These are phyloP conservation scores for Aspergillus sp. DNA, from an alignment of 2,329 filamentous ascomycete genomes.

Conservation along the genomic window DNA sequence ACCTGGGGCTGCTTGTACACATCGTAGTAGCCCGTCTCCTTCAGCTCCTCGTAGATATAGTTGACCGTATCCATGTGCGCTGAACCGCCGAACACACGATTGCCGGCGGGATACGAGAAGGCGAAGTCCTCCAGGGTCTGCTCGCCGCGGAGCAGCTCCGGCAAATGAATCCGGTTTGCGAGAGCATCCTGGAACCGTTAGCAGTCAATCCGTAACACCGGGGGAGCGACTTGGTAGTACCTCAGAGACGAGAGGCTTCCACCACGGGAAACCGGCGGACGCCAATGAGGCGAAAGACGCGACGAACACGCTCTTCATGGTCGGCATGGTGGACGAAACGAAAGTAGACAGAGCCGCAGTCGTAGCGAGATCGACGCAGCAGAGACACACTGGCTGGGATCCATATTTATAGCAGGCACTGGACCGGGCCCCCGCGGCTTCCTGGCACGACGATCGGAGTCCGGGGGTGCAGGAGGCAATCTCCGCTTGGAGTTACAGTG, in stretches of 20 bases:
- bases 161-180: constrained; percentile 37
- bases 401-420: too few relatives aligned
- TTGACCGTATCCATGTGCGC: constrained; percentile 57
- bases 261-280: not conserved
- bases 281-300: not conserved
- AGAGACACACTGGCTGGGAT: too few relatives aligned
- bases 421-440: too few relatives aligned
- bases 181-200: constrained; percentile 9
- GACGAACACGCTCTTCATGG: not conserved
- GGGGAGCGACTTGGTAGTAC: constrained; percentile 7
- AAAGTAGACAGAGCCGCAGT: too few relatives aligned
- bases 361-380: too few relatives aligned
- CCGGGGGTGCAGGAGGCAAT: too few relatives aligned
- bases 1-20: constrained; percentile 50
- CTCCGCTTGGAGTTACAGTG: not conserved
- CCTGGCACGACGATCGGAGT: too few relatives aligned
- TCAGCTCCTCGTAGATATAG: constrained; percentile 51
- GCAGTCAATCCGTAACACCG: not conserved
- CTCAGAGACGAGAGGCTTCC: constrained; percentile 10
- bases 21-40: constrained; percentile 28
- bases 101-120: constrained; percentile 19
- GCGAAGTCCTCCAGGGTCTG: constrained; percentile 41
- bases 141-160: constrained; percentile 51
- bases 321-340: not conserved
- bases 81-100: constrained; percentile 20